A percentile compares a stretch with the other conserved stretches of the same genome.
These are phyloP conservation scores for Simmondsia chinensis DNA, from an alignment of 148 eudicot species.

Conservation along the genomic window DNA sequence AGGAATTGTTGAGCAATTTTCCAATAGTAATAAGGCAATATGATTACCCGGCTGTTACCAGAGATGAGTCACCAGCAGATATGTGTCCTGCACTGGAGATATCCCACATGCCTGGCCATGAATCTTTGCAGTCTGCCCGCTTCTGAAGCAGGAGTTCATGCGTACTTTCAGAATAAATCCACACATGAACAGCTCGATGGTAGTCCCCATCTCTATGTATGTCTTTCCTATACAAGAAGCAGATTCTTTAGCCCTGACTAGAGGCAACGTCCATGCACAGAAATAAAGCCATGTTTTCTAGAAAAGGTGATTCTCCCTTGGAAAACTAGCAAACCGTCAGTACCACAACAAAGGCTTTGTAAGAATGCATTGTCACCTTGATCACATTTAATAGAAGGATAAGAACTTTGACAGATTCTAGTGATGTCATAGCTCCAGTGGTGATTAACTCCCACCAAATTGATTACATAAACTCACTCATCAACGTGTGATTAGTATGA, in stretches of 20 bases:
- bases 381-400: background rate
- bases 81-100: conserved; percentile 97
- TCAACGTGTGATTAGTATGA: too few species aligned
- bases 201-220: conserved; percentile 94
- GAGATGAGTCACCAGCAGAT: conserved; percentile 92
- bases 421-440: too few species aligned
- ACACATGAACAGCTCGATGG: conserved; percentile 90
- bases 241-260: background rate
- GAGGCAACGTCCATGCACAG: background rate
- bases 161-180: conserved; percentile 90
- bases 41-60: conserved; percentile 66
- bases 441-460: too few species aligned
- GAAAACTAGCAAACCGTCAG: background rate
- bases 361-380: too few species aligned
- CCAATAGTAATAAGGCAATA: background rate
- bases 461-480: too few species aligned
- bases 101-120: conserved; percentile 92
- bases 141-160: conserved; percentile 72
- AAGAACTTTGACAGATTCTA: too few species aligned
- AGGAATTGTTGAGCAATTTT: too few species aligned
- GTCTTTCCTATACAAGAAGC: conserved; percentile 35
- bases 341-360: background rate
- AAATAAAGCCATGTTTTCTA: background rate
- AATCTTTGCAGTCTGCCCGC: conserved; percentile 87
- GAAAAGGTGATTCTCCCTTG: background rate